Percentiles rank a stretch among this genome's conserved stretches.
These are phyloP conservation scores for Echites panduratus DNA, from an alignment of 257 asterid genomes.

Conservation along the genomic window DNA sequence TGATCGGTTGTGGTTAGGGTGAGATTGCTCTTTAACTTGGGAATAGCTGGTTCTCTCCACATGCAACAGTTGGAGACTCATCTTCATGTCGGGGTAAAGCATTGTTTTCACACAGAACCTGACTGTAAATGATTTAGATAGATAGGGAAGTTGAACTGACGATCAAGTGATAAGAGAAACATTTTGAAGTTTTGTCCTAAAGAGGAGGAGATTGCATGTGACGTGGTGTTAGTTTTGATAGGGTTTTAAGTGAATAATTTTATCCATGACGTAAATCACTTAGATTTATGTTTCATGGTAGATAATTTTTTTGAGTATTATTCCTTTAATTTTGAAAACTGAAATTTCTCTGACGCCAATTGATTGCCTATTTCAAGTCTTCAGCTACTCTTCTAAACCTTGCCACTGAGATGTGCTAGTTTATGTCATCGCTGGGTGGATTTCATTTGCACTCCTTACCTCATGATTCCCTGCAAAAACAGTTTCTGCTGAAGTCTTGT, in stretches of 20 bases:
- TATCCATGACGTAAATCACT: neutral
- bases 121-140: neutral
- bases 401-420: neutral
- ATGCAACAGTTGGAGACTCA: neutral
- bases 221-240: neutral
- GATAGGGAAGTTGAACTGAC: neutral
- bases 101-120: neutral
- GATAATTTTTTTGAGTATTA: neutral
- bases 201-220: neutral
- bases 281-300: neutral
- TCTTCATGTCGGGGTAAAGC: neutral
- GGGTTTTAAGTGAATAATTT: neutral
- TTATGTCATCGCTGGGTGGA: neutral
- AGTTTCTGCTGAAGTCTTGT: neutral
- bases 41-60: neutral
- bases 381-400: neutral
- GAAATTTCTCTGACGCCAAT: neutral
- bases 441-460: neutral
- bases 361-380: neutral
- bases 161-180: neutral
- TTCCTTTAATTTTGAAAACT: neutral
- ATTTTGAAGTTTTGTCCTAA: neutral
- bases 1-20: neutral
- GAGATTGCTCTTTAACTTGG: neutral
- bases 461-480: neutral